Base-by-base conservation (phyloP, 192 early-diverging fungal species). In the Umbelopsis ramanniana region DNA sequence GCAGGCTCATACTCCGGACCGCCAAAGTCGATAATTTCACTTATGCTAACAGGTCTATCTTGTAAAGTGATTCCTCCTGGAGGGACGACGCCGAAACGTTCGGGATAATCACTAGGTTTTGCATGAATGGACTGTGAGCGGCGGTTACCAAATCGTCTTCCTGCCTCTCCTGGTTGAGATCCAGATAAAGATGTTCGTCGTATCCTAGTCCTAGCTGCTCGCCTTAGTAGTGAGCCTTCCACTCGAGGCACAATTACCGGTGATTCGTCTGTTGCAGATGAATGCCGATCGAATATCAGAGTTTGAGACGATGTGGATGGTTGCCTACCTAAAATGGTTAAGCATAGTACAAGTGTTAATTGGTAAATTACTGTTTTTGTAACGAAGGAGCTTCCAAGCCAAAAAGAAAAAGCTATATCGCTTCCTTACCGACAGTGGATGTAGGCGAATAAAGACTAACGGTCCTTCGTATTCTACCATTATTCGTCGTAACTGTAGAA, bases 11-110 rank as follows among this genome's bases (percentile, higher is more conserved):
- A 46, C 6, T 46, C 68, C 7, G 73, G 66, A 37, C 52, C 71
- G 2, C 77, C 77, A 19, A 79, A 71, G 71, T 79, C 77, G 47
- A 79, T 71, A 52, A 69, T 72, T 48, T 79, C 77, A 57, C 77
- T 71, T 24, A 79, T 74, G 54, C 73, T 74, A 5, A 79, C 77
- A 14, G 77, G 77, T 23, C 73, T 73, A 29, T 79, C 77, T 50
- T 74, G 71, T 14, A 79, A 52, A 15, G 45, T 40, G 0, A 76
- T 63, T 29, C 71, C 75, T 26, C 67, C 52, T 6, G 68, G 46
- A 17, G 68, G 46, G 2, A 50, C 29, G 12, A 48, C 17, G 19
- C 46, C 46, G n/a, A 48, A 48, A 19, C 67, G 37, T 19, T 68
- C 67, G 26, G 57, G 26, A 63, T 29, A 63, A 35, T 63, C 57